Base-by-base conservation (phyloP, 176 grass and related monocot species). In the Zizania latifolia region DNA sequence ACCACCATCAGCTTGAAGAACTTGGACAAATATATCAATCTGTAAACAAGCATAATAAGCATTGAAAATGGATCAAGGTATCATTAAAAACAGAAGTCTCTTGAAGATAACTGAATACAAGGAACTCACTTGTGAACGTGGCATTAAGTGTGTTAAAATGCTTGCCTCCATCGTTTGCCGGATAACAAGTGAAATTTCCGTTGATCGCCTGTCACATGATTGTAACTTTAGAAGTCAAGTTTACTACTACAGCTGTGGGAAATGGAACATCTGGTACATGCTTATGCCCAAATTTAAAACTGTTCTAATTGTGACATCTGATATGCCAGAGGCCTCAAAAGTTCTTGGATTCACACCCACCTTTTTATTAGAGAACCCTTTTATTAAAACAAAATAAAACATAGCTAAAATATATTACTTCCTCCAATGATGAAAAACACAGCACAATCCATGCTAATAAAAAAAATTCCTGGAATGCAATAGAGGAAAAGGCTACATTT, bases 1-100 rank as follows among this genome's bases (percentile, higher is more conserved):
- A 94, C 95, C 95, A 77, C 89, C 91, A 92, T 99, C 89, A 88
- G 91, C 91, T 90, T 99, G 91, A 84, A 99, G 95, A 85, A 99
- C 89, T 90, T 99, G 89, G 37, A 99, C 91, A 90, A 90, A 94
- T 82, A 99, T 94, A 70, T 97, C 90, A 78, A 97, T 97, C 87
- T 97, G 68, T 60, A 93, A 75, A 67, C 14, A 57, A 55, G 36
- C 30, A 65, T 43, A 58, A 26, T 29, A 72, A 73, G 17, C 16
- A 73, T 73, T 43, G 76, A 41, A 28, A 65, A 28, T 34, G 19
- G 23, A 70, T 44, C 19, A 27, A 13, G 50, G 22, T 65, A 45
- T 29, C 68, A 72, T 57, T 54, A 7, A 82, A 41, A 60, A 68
- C 5, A 36, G 4, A 19, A 48, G 50, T 32, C 46, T 78, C 23